Percentiles rank a stretch among this genome's conserved stretches.
Evolutionary conservation across 139 green algal genomes (phyloP).

Genomic region (Yamagishiella unicocca): DNA sequence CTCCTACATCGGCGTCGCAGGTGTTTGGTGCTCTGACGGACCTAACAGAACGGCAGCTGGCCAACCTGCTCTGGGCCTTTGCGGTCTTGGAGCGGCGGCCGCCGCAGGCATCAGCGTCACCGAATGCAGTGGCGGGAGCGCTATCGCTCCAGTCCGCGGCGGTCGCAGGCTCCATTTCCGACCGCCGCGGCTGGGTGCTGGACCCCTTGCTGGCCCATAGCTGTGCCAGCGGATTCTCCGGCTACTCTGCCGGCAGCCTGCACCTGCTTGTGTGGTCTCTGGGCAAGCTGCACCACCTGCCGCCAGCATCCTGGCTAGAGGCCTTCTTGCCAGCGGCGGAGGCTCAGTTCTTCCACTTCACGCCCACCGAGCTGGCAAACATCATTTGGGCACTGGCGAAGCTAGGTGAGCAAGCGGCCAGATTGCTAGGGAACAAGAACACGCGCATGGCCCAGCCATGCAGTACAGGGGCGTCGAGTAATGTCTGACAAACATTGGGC

Average conservation of each 20-base stretch:
- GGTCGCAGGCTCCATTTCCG: background rate
- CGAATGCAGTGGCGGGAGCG: too few species aligned
- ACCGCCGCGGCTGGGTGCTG: constrained; percentile 39
- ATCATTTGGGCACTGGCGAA: constrained; percentile 65
- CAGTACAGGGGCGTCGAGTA: too few species aligned
- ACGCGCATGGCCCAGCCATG: too few species aligned
- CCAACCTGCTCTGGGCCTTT: constrained; percentile 67
- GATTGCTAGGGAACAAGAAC: too few species aligned
- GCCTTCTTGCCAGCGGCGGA: constrained; percentile 49
- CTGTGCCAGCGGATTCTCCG: constrained; percentile 49
- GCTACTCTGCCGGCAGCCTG: constrained; percentile 56
- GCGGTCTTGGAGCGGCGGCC: constrained; percentile 56
- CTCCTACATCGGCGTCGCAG: too few species aligned
- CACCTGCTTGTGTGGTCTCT: constrained; percentile 60
- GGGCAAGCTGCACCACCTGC: constrained; percentile 56
- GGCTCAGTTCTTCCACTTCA: constrained; percentile 60
- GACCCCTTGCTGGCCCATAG: constrained; percentile 39
- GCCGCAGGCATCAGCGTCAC: too few species aligned
- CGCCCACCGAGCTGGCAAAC: constrained; percentile 61
- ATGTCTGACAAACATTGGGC: too few species aligned
- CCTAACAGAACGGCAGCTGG: constrained; percentile 58
- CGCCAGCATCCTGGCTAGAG: constrained; percentile 42
- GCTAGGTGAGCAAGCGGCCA: constrained; percentile 53
- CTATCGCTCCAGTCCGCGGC: too few species aligned
- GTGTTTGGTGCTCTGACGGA: constrained; percentile 54